Evolutionary conservation across 345 rosid species (phyloP).

Genomic region (Bretschneidera sinensis): DNA sequence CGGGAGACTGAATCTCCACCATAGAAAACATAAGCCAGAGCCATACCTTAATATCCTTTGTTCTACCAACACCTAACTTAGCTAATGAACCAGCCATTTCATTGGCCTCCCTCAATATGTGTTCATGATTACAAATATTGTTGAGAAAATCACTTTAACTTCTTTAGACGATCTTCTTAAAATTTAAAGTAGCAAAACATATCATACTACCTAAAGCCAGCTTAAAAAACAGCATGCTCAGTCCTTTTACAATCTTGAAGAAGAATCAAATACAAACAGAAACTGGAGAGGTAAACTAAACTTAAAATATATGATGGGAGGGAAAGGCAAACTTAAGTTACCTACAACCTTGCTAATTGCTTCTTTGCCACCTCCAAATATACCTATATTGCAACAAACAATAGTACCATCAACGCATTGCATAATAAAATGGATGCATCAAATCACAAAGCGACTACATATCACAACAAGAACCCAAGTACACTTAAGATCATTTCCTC

Average conservation of each 20-base stretch:
- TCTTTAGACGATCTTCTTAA: background rate
- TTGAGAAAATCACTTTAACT: background rate
- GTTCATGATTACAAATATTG: background rate
- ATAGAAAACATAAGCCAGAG: too few species aligned
- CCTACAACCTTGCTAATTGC: slow-evolving; percentile 52
- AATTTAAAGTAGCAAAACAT: background rate
- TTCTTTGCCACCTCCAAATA: slow-evolving; percentile 50
- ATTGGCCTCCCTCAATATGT: too few species aligned
- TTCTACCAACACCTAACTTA: too few species aligned
- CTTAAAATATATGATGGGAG: background rate
- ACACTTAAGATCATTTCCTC: background rate
- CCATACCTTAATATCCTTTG: too few species aligned
- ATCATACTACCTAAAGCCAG: background rate
- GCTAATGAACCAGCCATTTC: too few species aligned
- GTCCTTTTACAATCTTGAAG: background rate
- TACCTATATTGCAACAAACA: slow-evolving; percentile 29
- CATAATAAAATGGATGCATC: slow-evolving; percentile 4
- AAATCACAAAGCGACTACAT: slow-evolving; percentile 1
- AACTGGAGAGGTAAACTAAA: background rate
- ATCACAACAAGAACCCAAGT: background rate
- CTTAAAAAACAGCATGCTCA: too few species aligned
- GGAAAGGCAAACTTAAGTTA: slow-evolving; percentile 15
- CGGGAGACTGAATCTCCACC: too few species aligned
- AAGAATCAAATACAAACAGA: background rate
- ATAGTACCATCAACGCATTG: slow-evolving; percentile 1